Conservation (phyloP, 176 grass and related monocot genomes). For the Triticum dicoccoides region DNA sequence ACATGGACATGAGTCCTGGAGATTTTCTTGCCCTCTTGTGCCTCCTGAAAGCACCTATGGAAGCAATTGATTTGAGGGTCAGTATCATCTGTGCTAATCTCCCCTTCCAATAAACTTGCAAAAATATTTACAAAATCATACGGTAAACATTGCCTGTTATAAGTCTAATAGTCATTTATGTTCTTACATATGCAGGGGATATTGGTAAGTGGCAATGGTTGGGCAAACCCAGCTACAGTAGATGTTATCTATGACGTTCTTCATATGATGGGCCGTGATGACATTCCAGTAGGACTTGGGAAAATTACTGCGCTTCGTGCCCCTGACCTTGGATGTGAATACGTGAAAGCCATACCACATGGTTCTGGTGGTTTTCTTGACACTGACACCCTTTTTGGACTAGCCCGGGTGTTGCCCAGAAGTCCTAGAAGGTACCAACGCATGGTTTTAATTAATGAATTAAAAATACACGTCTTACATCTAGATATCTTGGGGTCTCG, state of each 20-base stretch:
- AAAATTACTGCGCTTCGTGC: conserved; percentile 50
- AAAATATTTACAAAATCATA: background rate
- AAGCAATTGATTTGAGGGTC: conserved; percentile 74
- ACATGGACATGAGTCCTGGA: conserved; percentile 89
- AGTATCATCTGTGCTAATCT: background rate
- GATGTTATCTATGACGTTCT: conserved; percentile 68
- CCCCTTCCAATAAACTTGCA: background rate
- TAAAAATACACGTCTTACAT: background rate
- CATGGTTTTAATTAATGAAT: background rate
- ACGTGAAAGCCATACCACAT: conserved; percentile 58
- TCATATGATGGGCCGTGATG: conserved; percentile 89
- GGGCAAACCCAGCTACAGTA: conserved; percentile 65
- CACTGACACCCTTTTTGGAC: conserved; percentile 71
- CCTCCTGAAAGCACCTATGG: conserved; percentile 64
- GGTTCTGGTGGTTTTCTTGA: conserved; percentile 64
- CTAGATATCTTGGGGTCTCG: background rate
- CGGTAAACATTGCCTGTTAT: background rate
- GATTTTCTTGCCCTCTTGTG: conserved; percentile 75
- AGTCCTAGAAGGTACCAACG: conserved; percentile 60
- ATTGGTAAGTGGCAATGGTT: conserved; percentile 66
- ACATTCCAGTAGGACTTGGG: conserved; percentile 64
- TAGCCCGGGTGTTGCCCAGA: conserved; percentile 50
- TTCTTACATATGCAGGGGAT: conserved; percentile 48
- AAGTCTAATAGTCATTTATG: background rate
- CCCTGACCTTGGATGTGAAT: conserved; percentile 49